phyloP scores from a whole-genome alignment of 495 filamentous ascomycete genomes.

The Penicillium waksmanii region DNA sequence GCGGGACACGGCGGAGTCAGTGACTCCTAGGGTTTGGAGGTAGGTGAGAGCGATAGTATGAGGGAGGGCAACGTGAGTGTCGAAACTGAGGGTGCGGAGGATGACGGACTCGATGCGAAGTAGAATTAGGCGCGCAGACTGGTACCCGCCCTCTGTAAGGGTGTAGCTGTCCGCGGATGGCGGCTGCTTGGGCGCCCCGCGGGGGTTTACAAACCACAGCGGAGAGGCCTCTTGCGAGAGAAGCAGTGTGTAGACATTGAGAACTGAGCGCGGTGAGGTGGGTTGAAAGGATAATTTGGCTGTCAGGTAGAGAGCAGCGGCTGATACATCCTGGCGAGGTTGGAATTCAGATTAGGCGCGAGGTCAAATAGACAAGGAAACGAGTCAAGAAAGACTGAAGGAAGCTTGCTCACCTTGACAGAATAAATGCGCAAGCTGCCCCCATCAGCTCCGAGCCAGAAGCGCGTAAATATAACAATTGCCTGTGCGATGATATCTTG shows the following conservation, averaged over 20 bases:
- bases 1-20: conserved; percentile 55
- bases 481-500: conserved; percentile 90
- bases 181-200: conserved; percentile 37
- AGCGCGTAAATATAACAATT: conserved; percentile 84
- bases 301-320: conserved; percentile 78
- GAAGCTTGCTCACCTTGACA: conserved; percentile 48
- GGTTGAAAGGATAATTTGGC: conserved; percentile 83
- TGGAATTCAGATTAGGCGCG: not conserved
- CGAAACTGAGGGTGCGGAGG: conserved; percentile 74
- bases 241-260: conserved; percentile 85
- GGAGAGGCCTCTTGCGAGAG: conserved; percentile 64
- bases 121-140: conserved; percentile 61
- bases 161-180: conserved; percentile 63
- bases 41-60: conserved; percentile 92
- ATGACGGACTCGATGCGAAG: conserved; percentile 74
- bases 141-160: conserved; percentile 74
- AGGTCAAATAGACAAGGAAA: too few relatives aligned
- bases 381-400: not conserved
- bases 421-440: conserved; percentile 62
- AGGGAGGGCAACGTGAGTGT: conserved; percentile 81
- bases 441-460: conserved; percentile 73
- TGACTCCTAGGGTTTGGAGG: conserved; percentile 78
- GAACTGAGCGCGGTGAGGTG: conserved; percentile 73
- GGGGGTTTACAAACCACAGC: conserved; percentile 53
- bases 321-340: conserved; percentile 69